Base-by-base conservation (phyloP, 306 rosid genomes). In the Rubus idaeus region DNA sequence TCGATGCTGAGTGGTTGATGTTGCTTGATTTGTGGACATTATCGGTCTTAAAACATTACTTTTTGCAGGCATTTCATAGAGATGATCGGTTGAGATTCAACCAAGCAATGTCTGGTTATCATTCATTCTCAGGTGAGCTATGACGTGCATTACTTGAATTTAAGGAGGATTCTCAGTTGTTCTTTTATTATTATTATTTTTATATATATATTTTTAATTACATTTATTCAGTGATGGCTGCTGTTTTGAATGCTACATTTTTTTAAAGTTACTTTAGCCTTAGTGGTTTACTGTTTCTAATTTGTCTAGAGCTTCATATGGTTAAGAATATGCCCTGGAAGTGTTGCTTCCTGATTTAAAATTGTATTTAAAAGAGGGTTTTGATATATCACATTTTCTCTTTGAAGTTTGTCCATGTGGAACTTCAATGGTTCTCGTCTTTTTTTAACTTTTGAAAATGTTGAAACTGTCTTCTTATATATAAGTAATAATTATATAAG, bases 71-170 rank as follows among this genome's bases (percentile, higher is more conserved):
- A 40, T 96, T 89, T 83, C 88, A 83, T 81, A 89, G 97, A 85
- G 97, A 92, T 83, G 96, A 95, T 79, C 96, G 93, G 75, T 47
- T 86, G 79, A 89, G 98, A 87, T 64, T 86, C 85, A 89, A 66
- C 87, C 93, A 91, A 65, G 23, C 77, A 5, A 78, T 73, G 77
- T 74, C 97, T 70, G 84, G 83, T 76, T 89, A 87, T 85, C 87
- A 83, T 83, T 85, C 93, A 21, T 81, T 88, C 77, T 52, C 93
- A 81, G 97, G 99, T 96, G 86, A 89, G 87, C 78, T 66, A 64
- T 68, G 65, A 60, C 76, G 67, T 68, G 72, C 68, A n/a, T 65
- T 53, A 74, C 55, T 52, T 77, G 67, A 75, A 8, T 83, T 61
- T 66, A 26, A 68, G 60, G 47, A 70, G 61, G 75, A 44, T 71